Conservation (phyloP, 108 stramenopile species). For the Cylindrotheca closterium region DNA sequence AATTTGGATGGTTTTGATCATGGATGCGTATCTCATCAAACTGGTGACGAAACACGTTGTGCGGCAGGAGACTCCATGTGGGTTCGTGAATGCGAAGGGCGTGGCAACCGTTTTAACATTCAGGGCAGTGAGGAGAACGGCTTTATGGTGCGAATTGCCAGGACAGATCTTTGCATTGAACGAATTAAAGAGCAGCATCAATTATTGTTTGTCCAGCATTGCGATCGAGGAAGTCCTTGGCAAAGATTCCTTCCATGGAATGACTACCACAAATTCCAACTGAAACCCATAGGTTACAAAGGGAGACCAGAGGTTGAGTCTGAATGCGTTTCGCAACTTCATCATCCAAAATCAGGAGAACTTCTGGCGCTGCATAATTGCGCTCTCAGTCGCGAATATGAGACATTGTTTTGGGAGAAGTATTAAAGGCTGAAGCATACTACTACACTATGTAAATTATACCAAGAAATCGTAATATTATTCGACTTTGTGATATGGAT, state of each 20-base stretch:
- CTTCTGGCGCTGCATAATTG: conserved; percentile 16
- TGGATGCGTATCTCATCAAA: background rate
- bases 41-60: background rate
- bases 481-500: too few relatives aligned
- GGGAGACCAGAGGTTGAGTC: background rate
- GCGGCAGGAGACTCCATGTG: background rate
- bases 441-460: too few relatives aligned
- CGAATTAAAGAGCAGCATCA: background rate
- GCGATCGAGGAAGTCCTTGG: background rate
- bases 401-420: too few relatives aligned
- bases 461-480: too few relatives aligned
- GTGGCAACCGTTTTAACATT: background rate
- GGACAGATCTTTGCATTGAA: background rate
- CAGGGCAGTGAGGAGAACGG: background rate
- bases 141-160: background rate
- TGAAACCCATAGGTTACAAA: background rate
- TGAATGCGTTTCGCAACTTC: conserved; percentile 13
- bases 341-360: conserved; percentile 31
- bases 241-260: too few relatives aligned
- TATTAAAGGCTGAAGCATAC: too few relatives aligned
- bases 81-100: background rate
- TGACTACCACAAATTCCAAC: too few relatives aligned
- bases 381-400: too few relatives aligned
- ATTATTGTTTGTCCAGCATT: background rate
- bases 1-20: background rate